Percentiles rank a stretch among this genome's conserved stretches.
Evolutionary conservation across 345 rosid species (phyloP).

Genomic region (Arabidopsis thaliana): TAIR10.1 NC_003075.7:17542501-17543000

Average conservation of each 20-base stretch:
- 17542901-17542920: constrained; percentile 30
- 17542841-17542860: constrained; percentile 72
- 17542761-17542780: constrained; percentile 90
- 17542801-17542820: constrained; percentile 89
- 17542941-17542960: constrained; percentile 7
- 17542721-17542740: constrained; percentile 91
- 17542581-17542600: constrained; percentile 95
- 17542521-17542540: constrained; percentile 93
- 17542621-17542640: not conserved
- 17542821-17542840: constrained; percentile 64
- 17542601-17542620: constrained; percentile 35
- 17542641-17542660: not conserved
- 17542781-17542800: constrained; percentile 95
- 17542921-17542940: constrained; percentile 32
- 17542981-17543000: not conserved
- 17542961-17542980: constrained; percentile 25
- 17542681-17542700: constrained; percentile 78
- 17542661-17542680: constrained; percentile 37
- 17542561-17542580: constrained; percentile 99
- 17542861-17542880: constrained; percentile 95
- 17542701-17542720: constrained; percentile 82
- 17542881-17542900: constrained; percentile 95
- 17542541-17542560: constrained; percentile 97
- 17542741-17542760: constrained; percentile 84
- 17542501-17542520: constrained; percentile 99